Evolutionary conservation across 106 monocot species (phyloP).

Genomic region (Acorus calamus): DNA sequence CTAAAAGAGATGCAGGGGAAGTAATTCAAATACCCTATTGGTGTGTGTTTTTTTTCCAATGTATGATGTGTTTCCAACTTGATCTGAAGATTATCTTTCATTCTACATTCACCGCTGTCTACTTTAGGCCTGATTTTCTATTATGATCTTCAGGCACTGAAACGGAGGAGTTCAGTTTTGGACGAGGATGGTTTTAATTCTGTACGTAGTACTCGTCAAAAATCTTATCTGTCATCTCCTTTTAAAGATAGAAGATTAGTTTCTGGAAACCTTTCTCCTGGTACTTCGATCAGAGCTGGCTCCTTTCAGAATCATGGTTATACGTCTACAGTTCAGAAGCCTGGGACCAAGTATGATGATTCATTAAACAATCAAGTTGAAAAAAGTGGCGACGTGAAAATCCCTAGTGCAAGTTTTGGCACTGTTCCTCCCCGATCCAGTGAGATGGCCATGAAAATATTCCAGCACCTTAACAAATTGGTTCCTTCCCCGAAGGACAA

Average conservation of each 20-base stretch:
- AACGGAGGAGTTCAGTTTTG: conserved; percentile 45
- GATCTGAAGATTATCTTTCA: no score
- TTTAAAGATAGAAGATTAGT: conserved; percentile 10
- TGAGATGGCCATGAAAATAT: conserved; percentile 61
- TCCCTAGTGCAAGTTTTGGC: conserved; percentile 6
- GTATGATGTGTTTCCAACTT: no score
- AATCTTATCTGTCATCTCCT: conserved; percentile 37
- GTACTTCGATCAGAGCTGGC: conserved; percentile 3
- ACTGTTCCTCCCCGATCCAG: conserved; percentile 37
- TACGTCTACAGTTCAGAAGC: conserved; percentile 22
- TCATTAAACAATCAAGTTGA: conserved; percentile 1
- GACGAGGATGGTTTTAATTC: conserved; percentile 44
- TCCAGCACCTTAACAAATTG: conserved; percentile 60
- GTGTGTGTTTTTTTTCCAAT: no score
- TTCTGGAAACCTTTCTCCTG: conserved; percentile 10
- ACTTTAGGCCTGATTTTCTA: no score
- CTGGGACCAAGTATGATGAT: conserved; percentile 2
- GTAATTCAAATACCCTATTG: no score
- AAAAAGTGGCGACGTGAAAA: conserved; percentile 11
- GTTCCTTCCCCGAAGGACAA: conserved; percentile 50
- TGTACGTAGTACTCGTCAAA: conserved; percentile 58
- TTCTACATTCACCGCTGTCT: no score
- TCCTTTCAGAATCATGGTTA: conserved; percentile 6
- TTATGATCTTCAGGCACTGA: conserved; percentile 34
- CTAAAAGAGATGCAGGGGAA: no score